Conservation (phyloP, 2,329 filamentous ascomycete genomes). For the Paecilomyces variotii region DNA sequence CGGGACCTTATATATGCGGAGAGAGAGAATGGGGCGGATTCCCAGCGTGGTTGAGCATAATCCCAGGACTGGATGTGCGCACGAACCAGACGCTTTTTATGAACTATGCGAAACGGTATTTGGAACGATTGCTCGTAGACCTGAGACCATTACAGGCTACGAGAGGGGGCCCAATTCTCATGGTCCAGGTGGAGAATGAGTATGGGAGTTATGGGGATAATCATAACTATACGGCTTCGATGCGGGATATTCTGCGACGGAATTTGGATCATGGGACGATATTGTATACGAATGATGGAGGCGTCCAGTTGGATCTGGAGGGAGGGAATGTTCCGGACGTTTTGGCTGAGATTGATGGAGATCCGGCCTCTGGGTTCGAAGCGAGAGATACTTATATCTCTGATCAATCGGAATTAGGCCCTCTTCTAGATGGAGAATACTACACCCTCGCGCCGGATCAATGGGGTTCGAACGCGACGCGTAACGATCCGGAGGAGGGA, state of each 20-base stretch:
- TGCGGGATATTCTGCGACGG: conserved; percentile 35
- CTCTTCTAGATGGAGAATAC: conserved; percentile 42
- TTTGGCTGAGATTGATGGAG: conserved; percentile 42
- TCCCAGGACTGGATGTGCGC: conserved; percentile 36
- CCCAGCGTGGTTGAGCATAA: conserved; percentile 38
- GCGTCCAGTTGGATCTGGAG: conserved; percentile 34
- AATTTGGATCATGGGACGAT: conserved; percentile 33
- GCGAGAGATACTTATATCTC: conserved; percentile 38
- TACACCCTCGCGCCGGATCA: conserved; percentile 39
- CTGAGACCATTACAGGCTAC: conserved; percentile 31
- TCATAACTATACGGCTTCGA: conserved; percentile 35
- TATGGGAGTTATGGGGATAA: conserved; percentile 44
- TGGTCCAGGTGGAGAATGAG: conserved; percentile 46
- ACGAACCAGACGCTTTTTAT: conserved; percentile 36
- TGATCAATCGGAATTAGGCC: conserved; percentile 13
- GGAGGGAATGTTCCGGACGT: conserved; percentile 39
- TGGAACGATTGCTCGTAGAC: conserved; percentile 32
- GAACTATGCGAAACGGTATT: conserved; percentile 29
- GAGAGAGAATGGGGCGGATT: conserved; percentile 46
- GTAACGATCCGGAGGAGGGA: conserved; percentile 15
- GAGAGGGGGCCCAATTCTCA: conserved; percentile 41
- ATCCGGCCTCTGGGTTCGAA: conserved; percentile 32
- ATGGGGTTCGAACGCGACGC: conserved; percentile 35
- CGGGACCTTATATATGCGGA: conserved; percentile 44
- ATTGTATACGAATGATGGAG: conserved; percentile 46